Base-by-base conservation (phyloP, 2,329 filamentous ascomycete species). In the Aspergillus novofumigatus region DNA sequence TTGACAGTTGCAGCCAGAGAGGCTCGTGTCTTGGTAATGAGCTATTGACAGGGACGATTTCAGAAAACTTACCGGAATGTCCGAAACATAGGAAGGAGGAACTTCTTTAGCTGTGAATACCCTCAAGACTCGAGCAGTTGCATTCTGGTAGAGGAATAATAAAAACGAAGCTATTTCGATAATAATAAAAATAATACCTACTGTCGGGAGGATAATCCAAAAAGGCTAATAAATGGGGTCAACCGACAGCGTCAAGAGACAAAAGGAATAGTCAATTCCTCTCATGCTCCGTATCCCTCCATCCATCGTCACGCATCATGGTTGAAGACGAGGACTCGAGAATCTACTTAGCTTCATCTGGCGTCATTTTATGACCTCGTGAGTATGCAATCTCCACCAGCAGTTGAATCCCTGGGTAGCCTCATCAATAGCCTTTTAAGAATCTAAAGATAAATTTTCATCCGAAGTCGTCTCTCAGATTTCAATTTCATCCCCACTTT, bases 401-500 rank as follows among this genome's bases (percentile, higher is more conserved):
- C 4, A 14, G 5, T 35, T 17, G 14, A 17, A 38, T 38, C 32
- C 17, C 32, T 38, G 32, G 29, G 32, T 38, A 17, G 51, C 32
- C 57, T 47, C 32, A 35, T 14, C 14, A 35, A 35, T 14, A 35
- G 32, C 32, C 32, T 35, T 35, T 35, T 17, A 35, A 35, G 32
- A 6, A 14, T 35, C 1, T 35, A 35, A 35, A 35, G 29, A 11
- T 32, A 32, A 29, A 29, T 11, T 29, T 17, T 35, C 11, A 35
- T 14, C 11, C 2, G 14, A 3, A 17, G 32, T 17, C 5, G 11
- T 35, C 32, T 29, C 28, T 3, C 28, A 29, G 28, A 11, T 4
- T 29, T 3, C 28, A 11, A 11, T 4, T 29, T 3, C 28, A 11
- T 35, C 59, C 59, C 58, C 59, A 29, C 44, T 44, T 41, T 29